These are phyloP conservation scores for Umbelopsis ramanniana DNA, from an alignment of 192 early-diverging fungal species.

Conservation along the genomic window DNA sequence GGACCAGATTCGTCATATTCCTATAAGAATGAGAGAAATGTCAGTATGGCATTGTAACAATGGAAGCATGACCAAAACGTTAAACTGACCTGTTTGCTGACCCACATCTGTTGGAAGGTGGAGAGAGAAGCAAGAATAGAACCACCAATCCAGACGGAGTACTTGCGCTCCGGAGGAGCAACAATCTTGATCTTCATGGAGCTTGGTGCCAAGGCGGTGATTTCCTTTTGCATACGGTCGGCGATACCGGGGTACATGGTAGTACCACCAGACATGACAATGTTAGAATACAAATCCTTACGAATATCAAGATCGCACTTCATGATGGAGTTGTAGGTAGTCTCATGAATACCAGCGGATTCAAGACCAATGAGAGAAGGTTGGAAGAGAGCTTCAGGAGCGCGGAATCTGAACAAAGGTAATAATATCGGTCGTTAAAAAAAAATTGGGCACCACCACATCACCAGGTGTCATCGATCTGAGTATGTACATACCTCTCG, in stretches of 20 bases:
- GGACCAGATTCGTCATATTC: conserved; percentile 39
- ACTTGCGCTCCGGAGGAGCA: conserved; percentile 98
- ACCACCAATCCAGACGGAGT: conserved; percentile 99
- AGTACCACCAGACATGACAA: conserved; percentile 67
- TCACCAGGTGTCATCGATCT: no score
- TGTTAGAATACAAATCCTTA: conserved; percentile 85
- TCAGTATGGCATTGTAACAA: not conserved
- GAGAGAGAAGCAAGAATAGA: conserved; percentile 96
- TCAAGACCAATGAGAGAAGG: conserved; percentile 92
- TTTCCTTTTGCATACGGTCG: conserved; percentile 98
- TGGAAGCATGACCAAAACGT: not conserved
- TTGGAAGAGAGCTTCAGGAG: conserved; percentile 95
- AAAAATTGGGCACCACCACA: not conserved
- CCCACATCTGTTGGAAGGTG: conserved; percentile 99
- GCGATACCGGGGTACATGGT: conserved; percentile 98
- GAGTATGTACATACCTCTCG: conserved; percentile 65
- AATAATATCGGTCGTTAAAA: conserved; percentile 17
- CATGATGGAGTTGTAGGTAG: conserved; percentile 95
- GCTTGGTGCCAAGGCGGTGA: conserved; percentile 92
- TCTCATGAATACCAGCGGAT: conserved; percentile 94
- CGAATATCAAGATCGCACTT: conserved; percentile 98
- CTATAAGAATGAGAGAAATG: not conserved
- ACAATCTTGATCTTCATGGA: conserved; percentile 99
- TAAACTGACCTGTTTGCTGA: conserved; percentile 81
- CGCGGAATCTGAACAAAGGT: conserved; percentile 65